A percentile compares a stretch with the other conserved stretches of the same genome.
Conservation (phyloP, 2,329 filamentous ascomycete genomes). For the Parascedosporium putredinis region DNA sequence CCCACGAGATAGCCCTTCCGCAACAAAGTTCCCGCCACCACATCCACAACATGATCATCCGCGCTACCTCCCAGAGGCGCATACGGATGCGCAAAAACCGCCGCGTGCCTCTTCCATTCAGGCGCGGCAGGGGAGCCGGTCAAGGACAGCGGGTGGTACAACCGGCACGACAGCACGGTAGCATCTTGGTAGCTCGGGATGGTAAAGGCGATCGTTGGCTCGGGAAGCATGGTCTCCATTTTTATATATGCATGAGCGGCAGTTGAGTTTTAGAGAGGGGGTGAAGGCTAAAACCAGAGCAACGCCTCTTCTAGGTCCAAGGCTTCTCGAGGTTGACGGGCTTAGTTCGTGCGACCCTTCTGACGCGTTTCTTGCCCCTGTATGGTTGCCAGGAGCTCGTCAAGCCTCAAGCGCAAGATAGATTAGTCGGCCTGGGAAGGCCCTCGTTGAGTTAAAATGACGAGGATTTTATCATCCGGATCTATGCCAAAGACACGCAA, state of each 20-base stretch:
- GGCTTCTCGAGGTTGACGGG: no score
- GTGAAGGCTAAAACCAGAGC: no score
- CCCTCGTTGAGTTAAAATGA: no score
- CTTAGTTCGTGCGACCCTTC: no score
- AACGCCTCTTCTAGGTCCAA: no score
- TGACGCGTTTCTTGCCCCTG: no score
- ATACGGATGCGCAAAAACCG: slow-evolving; percentile 81
- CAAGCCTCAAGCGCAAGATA: no score
- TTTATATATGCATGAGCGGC: not conserved
- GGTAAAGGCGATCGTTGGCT: slow-evolving; percentile 42
- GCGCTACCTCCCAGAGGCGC: slow-evolving; percentile 76
- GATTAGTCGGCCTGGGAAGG: no score
- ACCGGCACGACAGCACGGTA: slow-evolving; percentile 63
- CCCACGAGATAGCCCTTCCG: slow-evolving; percentile 62
- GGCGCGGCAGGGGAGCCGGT: slow-evolving; percentile 20
- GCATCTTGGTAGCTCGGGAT: slow-evolving; percentile 80
- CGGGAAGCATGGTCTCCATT: slow-evolving; percentile 6
- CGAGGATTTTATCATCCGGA: no score
- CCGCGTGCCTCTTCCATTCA: slow-evolving; percentile 38
- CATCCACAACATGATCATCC: slow-evolving; percentile 71
- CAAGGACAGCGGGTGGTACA: slow-evolving; percentile 60
- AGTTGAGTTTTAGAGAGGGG: not conserved
- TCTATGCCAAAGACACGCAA: no score
- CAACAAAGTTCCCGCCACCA: slow-evolving; percentile 55
- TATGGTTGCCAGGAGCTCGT: no score